Percentiles rank a stretch among this genome's conserved stretches.
These are phyloP conservation scores for Pelagomonas calceolata DNA, from an alignment of 108 stramenopile species.

Conservation along the genomic window DNA sequence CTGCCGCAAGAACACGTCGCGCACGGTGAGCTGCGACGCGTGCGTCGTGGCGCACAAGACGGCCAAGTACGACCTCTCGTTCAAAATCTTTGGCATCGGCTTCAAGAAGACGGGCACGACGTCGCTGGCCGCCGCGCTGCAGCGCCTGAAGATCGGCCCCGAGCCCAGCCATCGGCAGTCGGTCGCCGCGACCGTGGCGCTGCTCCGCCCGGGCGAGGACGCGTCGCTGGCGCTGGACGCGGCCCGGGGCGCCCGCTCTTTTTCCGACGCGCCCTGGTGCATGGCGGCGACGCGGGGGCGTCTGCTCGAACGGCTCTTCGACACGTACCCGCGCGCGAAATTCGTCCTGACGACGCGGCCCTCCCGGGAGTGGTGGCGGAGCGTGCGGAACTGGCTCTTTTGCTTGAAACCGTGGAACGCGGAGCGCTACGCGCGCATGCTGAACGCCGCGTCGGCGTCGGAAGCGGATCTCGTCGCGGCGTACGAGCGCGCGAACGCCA, in stretches of 20 bases:
- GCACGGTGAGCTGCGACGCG: neutral
- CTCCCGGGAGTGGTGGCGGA: neutral
- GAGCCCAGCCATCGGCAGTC: neutral
- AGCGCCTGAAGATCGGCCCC: neutral
- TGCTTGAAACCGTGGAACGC: neutral
- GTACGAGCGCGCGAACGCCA: neutral
- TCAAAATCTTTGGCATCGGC: neutral
- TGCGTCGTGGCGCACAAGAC: neutral
- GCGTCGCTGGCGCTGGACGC: neutral
- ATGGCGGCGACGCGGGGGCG: neutral
- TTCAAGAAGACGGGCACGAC: neutral
- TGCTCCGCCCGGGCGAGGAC: neutral
- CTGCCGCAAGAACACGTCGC: neutral
- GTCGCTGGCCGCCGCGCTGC: neutral
- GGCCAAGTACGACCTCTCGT: neutral
- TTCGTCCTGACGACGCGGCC: neutral
- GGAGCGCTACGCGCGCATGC: neutral
- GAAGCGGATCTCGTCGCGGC: neutral
- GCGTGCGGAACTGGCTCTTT: neutral
- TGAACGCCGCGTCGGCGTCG: neutral
- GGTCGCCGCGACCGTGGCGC: neutral
- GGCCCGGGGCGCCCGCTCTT: neutral
- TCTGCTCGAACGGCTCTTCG: neutral
- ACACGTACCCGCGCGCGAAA: neutral
- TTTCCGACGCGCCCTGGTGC: neutral